These are phyloP conservation scores for Wallacemonas sp. DNA, from an alignment of 208 protist species.

Conservation along the genomic window DNA sequence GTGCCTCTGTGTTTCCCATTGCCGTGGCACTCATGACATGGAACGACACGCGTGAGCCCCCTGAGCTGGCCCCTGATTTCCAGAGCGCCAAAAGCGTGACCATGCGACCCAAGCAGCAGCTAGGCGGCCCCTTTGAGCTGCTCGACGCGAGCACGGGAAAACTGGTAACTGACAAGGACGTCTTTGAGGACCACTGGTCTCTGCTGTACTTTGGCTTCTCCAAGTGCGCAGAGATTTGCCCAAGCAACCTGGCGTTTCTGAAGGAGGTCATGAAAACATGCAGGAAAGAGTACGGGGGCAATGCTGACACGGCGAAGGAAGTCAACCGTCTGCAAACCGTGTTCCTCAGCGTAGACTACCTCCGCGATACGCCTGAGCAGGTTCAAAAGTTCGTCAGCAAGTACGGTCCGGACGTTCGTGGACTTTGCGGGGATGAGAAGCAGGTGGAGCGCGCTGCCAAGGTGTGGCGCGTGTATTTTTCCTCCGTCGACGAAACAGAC, in stretches of 20 bases:
- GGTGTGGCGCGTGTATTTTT: constrained; percentile 86
- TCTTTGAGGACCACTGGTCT: constrained; percentile 81
- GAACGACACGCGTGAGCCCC: constrained; percentile 43
- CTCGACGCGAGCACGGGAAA: constrained; percentile 59
- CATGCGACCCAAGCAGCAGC: constrained; percentile 48
- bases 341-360: constrained; percentile 82
- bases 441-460: constrained; percentile 59
- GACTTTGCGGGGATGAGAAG: constrained; percentile 51
- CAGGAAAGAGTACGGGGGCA: constrained; percentile 32
- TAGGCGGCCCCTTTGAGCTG: constrained; percentile 74
- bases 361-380: constrained; percentile 70
- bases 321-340: constrained; percentile 59
- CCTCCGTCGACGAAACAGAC: constrained; percentile 80
- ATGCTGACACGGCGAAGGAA: constrained; percentile 35
- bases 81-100: constrained; percentile 39
- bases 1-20: constrained; percentile 61
- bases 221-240: constrained; percentile 86
- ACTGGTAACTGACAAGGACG: constrained; percentile 62
- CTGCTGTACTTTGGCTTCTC: constrained; percentile 90
- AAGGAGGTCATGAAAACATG: constrained; percentile 57
- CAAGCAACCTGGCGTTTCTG: constrained; percentile 73
- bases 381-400: constrained; percentile 66
- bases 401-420: constrained; percentile 64
- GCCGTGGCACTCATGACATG: constrained; percentile 47
- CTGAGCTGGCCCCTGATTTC: constrained; percentile 53